Conservation (phyloP, 2,329 filamentous ascomycete genomes). For the Pseudogymnoascus sp. region DNA sequence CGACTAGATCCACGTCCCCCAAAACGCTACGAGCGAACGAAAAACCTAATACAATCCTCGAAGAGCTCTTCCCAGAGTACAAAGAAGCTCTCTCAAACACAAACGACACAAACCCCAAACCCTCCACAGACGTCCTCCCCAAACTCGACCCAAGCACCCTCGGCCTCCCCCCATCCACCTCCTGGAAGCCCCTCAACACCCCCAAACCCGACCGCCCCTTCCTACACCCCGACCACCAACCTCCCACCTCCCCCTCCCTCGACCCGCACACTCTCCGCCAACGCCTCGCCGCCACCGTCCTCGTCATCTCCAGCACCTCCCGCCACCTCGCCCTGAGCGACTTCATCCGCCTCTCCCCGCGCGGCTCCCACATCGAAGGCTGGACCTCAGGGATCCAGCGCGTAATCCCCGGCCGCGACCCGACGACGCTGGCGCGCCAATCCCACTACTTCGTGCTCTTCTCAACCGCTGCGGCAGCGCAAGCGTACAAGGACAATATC, state of each 20-base stretch:
- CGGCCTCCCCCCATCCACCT: constrained; percentile 7
- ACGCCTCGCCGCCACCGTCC: constrained; percentile 19
- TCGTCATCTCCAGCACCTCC: constrained; percentile 53
- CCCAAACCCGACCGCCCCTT: constrained; percentile 6
- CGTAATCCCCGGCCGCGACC: constrained; percentile 54
- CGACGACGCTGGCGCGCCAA: constrained; percentile 52
- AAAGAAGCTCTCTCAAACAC: neutral
- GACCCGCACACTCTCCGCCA: neutral
- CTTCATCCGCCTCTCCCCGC: constrained; percentile 60
- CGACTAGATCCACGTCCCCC: neutral
- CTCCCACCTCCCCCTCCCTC: neutral
- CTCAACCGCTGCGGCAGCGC: constrained; percentile 49
- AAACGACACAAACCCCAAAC: neutral
- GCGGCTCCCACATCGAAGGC: constrained; percentile 55
- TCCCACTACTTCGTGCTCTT: constrained; percentile 67
- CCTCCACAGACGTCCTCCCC: neutral
- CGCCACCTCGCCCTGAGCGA: constrained; percentile 57
- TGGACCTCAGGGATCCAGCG: constrained; percentile 54
- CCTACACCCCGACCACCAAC: neutral
- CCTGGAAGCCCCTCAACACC: constrained; percentile 8
- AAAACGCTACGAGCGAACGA: constrained; percentile 17
- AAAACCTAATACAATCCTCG: constrained; percentile 9
- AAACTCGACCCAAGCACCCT: neutral
- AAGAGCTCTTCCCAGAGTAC: constrained; percentile 1
- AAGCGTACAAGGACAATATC: constrained; percentile 51